These are phyloP conservation scores for Gossypium mustelinum DNA, from an alignment of 345 rosid species.

Conservation along the genomic window DNA sequence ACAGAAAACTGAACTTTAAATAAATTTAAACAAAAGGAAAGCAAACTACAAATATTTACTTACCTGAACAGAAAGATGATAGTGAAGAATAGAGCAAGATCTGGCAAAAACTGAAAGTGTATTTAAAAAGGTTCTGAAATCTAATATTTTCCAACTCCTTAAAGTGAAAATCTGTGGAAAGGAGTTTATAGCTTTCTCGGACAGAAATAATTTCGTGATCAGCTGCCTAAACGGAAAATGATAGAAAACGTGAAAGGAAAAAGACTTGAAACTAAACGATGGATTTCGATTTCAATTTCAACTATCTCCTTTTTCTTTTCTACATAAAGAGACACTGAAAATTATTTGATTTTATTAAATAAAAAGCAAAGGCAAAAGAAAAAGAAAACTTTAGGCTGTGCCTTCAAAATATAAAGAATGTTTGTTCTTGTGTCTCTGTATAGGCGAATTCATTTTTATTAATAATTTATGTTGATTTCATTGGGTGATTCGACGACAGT, in stretches of 20 bases:
- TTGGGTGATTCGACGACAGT: neutral
- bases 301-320: neutral
- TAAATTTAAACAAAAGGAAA: neutral
- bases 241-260: constrained; percentile 15
- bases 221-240: constrained; percentile 16
- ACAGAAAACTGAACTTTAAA: neutral
- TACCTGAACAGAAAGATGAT: constrained; percentile 24
- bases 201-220: constrained; percentile 27
- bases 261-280: neutral
- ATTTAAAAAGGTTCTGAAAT: neutral
- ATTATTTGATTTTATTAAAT: neutral
- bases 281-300: neutral
- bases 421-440: neutral
- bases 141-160: constrained; percentile 1
- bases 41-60: constrained; percentile 5
- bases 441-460: neutral
- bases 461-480: neutral
- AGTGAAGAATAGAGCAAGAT: constrained; percentile 19
- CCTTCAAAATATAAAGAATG: too few species aligned
- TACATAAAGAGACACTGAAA: neutral
- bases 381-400: neutral
- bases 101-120: neutral
- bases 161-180: neutral
- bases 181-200: neutral
- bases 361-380: neutral